Conservation (phyloP, 2,329 filamentous ascomycete genomes). For the Emmonsia crescens region DNA sequence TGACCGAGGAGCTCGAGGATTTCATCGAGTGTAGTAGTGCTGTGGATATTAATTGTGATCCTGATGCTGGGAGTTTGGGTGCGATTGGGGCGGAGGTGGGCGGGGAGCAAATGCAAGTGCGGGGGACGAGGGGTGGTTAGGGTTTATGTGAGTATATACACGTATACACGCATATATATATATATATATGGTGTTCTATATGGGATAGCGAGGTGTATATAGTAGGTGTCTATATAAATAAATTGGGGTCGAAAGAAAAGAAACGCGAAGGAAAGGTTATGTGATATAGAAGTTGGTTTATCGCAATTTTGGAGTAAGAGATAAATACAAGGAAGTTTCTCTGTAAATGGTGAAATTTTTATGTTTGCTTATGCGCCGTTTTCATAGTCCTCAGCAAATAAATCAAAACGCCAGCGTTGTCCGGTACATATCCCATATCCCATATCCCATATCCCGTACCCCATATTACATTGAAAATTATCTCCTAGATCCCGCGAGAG, state of each 20-base stretch:
- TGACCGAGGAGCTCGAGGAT: conserved; percentile 91
- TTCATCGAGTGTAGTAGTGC: conserved; percentile 83
- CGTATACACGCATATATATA: too few relatives aligned
- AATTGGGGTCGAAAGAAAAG: neutral
- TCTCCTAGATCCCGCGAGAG: neutral
- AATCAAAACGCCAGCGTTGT: neutral
- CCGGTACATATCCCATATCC: neutral
- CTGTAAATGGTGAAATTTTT: neutral
- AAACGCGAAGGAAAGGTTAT: neutral
- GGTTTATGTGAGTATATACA: neutral
- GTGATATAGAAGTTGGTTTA: neutral
- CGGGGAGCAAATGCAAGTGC: conserved; percentile 5
- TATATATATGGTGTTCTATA: neutral
- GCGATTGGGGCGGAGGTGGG: conserved; percentile 11
- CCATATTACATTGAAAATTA: neutral
- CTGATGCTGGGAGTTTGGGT: conserved; percentile 16
- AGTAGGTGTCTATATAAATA: neutral
- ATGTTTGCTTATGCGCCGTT: neutral
- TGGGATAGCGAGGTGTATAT: neutral
- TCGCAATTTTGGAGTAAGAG: neutral
- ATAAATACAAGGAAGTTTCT: neutral
- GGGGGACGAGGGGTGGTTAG: neutral
- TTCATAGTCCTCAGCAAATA: neutral
- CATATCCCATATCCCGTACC: neutral
- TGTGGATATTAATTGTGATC: conserved; percentile 49